Percentiles rank a stretch among this genome's conserved stretches.
These are phyloP conservation scores for Talaromyces sp. DNA, from an alignment of 2,329 filamentous ascomycete species.

Conservation along the genomic window DNA sequence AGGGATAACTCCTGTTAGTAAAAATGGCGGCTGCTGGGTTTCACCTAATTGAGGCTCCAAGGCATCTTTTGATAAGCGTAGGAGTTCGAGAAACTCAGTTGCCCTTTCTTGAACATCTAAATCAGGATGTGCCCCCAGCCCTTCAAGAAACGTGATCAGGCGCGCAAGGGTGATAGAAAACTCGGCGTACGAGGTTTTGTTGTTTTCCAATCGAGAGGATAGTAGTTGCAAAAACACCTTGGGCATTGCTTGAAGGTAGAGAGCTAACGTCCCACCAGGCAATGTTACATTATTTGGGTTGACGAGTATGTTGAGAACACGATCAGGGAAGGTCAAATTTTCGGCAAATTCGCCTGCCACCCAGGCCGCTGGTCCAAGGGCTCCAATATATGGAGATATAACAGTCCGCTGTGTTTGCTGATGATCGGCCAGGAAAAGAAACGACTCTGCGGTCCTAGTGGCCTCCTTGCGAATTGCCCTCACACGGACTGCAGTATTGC, in stretches of 20 bases:
- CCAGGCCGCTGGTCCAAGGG: slow-evolving; percentile 74
- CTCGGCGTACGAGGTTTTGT: slow-evolving; percentile 64
- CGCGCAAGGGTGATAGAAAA: slow-evolving; percentile 73
- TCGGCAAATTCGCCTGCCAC: slow-evolving; percentile 81
- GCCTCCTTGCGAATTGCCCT: slow-evolving; percentile 73
- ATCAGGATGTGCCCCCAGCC: slow-evolving; percentile 72
- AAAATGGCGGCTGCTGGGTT: slow-evolving; percentile 62
- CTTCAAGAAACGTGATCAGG: slow-evolving; percentile 75
- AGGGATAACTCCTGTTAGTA: slow-evolving; percentile 87
- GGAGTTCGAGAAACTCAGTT: slow-evolving; percentile 84
- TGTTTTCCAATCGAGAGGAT: slow-evolving; percentile 63
- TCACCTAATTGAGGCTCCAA: slow-evolving; percentile 26
- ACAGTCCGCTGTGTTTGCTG: slow-evolving; percentile 55
- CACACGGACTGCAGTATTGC: slow-evolving; percentile 88
- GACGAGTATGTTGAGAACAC: slow-evolving; percentile 67
- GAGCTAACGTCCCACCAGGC: slow-evolving; percentile 64
- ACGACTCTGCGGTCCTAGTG: slow-evolving; percentile 72
- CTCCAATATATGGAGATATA: slow-evolving; percentile 54
- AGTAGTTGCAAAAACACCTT: slow-evolving; percentile 77
- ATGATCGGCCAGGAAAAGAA: slow-evolving; percentile 49
- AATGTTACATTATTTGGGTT: slow-evolving; percentile 57
- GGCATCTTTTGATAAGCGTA: slow-evolving; percentile 82
- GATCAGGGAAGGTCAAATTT: slow-evolving; percentile 64
- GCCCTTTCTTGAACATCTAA: slow-evolving; percentile 93
- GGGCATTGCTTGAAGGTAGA: slow-evolving; percentile 75